A percentile compares a stretch with the other conserved stretches of the same genome.
These are phyloP conservation scores for Vitis labrusca DNA, from an alignment of 164 flowering plant species.

Conservation along the genomic window DNA sequence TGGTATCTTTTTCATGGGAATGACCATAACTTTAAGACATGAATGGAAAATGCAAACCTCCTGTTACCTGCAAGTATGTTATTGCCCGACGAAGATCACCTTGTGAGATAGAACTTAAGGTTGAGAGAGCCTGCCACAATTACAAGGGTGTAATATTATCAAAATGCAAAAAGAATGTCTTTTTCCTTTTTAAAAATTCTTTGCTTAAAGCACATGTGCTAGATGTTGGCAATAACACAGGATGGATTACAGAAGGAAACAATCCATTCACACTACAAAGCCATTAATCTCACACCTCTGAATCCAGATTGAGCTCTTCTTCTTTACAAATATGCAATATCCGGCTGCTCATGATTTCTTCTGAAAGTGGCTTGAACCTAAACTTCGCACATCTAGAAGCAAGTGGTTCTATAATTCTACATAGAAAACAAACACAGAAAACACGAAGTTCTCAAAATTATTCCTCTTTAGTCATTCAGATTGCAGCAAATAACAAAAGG, in stretches of 20 bases:
- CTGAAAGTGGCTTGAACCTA: slow-evolving; percentile 94
- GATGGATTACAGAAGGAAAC: too few species aligned
- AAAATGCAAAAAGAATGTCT: too few species aligned
- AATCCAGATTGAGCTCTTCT: slow-evolving; percentile 78
- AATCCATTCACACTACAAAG: not conserved
- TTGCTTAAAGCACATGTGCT: too few species aligned
- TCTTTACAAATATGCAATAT: slow-evolving; percentile 71
- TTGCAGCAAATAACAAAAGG: too few species aligned
- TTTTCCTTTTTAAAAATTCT: too few species aligned
- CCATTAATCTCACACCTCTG: slow-evolving; percentile 52
- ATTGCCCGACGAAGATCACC: slow-evolving; percentile 99
- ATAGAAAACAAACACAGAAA: slow-evolving; percentile 8
- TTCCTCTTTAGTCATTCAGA: not conserved
- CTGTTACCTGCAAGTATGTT: slow-evolving; percentile 83
- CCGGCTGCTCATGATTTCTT: slow-evolving; percentile 80
- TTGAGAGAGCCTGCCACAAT: slow-evolving; percentile 76
- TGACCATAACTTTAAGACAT: too few species aligned
- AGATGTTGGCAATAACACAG: too few species aligned
- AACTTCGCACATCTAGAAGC: slow-evolving; percentile 99
- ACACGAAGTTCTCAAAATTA: not conserved
- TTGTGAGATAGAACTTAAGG: slow-evolving; percentile 87
- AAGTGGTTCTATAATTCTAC: slow-evolving; percentile 95
- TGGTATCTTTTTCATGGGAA: too few species aligned
- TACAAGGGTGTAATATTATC: not conserved
- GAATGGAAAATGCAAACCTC: not conserved